These are phyloP conservation scores for Bromus sterilis DNA, from an alignment of 176 grass and related monocot species.

Conservation along the genomic window DNA sequence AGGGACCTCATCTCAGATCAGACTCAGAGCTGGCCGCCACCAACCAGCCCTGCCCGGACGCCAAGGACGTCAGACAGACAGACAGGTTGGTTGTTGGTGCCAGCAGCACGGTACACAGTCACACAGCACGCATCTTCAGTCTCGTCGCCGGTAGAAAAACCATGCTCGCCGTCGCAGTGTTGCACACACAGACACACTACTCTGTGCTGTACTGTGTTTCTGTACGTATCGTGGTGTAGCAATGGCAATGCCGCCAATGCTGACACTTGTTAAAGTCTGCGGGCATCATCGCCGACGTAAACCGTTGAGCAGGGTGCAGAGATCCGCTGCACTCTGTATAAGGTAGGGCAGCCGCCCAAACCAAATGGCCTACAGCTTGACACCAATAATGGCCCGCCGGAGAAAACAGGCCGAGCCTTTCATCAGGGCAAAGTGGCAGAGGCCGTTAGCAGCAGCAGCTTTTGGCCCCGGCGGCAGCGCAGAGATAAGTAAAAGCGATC, in stretches of 20 bases:
- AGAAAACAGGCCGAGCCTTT: slow-evolving; percentile 30
- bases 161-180: neutral
- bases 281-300: neutral
- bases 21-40: neutral
- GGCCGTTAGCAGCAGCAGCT: slow-evolving; percentile 14
- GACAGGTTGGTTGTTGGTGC: neutral
- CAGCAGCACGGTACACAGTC: neutral
- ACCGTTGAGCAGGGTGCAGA: neutral
- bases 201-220: too few species aligned
- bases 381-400: slow-evolving; percentile 32
- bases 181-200: too few species aligned
- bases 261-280: neutral
- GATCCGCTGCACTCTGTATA: neutral
- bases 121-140: neutral
- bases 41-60: neutral
- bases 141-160: neutral
- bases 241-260: too few species aligned
- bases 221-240: too few species aligned
- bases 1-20: neutral
- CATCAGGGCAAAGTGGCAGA: slow-evolving; percentile 37
- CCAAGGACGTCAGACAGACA: too few species aligned
- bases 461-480: neutral
- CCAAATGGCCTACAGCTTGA: slow-evolving; percentile 41
- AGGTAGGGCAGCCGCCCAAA: neutral
- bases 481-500: neutral